Evolutionary conservation across 1,139 yeast genomes (phyloP).

Genomic region (Hemisphaericaspora lyxosophila): DNA sequence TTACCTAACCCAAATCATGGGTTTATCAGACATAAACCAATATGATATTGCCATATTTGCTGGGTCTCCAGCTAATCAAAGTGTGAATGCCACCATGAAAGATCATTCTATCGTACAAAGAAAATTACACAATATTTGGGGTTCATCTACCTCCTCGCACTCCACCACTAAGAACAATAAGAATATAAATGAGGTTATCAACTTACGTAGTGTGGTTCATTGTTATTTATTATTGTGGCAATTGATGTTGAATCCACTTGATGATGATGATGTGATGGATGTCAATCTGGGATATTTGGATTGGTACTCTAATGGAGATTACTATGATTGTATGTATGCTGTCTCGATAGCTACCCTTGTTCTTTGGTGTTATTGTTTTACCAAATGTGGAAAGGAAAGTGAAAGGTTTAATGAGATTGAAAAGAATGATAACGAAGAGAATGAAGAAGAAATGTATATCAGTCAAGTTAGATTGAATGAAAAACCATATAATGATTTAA

Average conservation of each 20-base stretch:
- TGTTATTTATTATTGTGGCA: slow-evolving; percentile 65
- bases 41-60: slow-evolving; percentile 77
- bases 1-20: slow-evolving; percentile 71
- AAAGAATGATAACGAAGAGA: slow-evolving; percentile 10
- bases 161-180: slow-evolving; percentile 7
- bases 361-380: slow-evolving; percentile 47
- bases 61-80: slow-evolving; percentile 83
- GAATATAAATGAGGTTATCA: slow-evolving; percentile 33
- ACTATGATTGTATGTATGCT: slow-evolving; percentile 40
- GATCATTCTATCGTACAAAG: slow-evolving; percentile 55
- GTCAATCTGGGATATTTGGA: slow-evolving; percentile 20
- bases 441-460: slow-evolving; percentile 10
- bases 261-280: slow-evolving; percentile 12
- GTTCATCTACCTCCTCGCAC: slow-evolving; percentile 17
- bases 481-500: slow-evolving; percentile 22
- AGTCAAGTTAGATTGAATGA: slow-evolving; percentile 7
- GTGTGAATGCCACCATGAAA: slow-evolving; percentile 60
- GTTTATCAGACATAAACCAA: slow-evolving; percentile 62
- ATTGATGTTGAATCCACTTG: slow-evolving; percentile 39
- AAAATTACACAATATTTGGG: slow-evolving; percentile 54
- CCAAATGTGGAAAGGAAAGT: slow-evolving; percentile 42
- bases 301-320: slow-evolving; percentile 37
- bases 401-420: slow-evolving; percentile 24
- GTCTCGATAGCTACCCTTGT: slow-evolving; percentile 49
- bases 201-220: slow-evolving; percentile 53